Conservation (phyloP, 371 early-diverging fungal species). For the Zancudomyces culisetae region DNA sequence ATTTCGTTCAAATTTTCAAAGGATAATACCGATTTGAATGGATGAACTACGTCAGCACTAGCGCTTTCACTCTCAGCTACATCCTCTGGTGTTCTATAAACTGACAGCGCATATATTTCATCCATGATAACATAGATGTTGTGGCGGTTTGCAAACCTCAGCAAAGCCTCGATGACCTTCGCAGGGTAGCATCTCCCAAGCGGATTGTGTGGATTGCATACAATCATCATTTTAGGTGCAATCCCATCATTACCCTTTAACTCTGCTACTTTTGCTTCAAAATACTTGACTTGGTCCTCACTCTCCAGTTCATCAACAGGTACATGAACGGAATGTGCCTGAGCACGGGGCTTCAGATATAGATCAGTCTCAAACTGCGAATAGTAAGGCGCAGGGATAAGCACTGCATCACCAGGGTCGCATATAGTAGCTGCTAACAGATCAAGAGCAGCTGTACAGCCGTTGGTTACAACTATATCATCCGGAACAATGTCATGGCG, state of each 20-base stretch:
- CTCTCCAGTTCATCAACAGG: constrained; percentile 17
- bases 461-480: constrained; percentile 38
- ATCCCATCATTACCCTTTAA: constrained; percentile 20
- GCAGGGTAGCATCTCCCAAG: constrained; percentile 28
- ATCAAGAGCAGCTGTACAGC: constrained; percentile 44
- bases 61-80: neutral
- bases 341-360: constrained; percentile 26
- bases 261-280: constrained; percentile 25
- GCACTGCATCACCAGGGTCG: constrained; percentile 49
- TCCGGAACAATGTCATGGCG: constrained; percentile 20
- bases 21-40: constrained; percentile 36
- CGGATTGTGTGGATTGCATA: constrained; percentile 56
- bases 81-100: constrained; percentile 18
- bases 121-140: constrained; percentile 49
- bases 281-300: constrained; percentile 18
- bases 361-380: constrained; percentile 49
- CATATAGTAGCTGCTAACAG: constrained; percentile 34
- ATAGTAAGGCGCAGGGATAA: constrained; percentile 56
- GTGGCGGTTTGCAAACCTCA: constrained; percentile 37
- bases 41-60: constrained; percentile 1
- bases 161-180: constrained; percentile 29
- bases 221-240: constrained; percentile 28
- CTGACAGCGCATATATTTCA: constrained; percentile 63
- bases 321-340: constrained; percentile 26
- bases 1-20: constrained; percentile 29